phyloP scores from a whole-genome alignment of 1,139 yeast genomes.

The Nakaseomyces kungkrabaensis region DNA sequence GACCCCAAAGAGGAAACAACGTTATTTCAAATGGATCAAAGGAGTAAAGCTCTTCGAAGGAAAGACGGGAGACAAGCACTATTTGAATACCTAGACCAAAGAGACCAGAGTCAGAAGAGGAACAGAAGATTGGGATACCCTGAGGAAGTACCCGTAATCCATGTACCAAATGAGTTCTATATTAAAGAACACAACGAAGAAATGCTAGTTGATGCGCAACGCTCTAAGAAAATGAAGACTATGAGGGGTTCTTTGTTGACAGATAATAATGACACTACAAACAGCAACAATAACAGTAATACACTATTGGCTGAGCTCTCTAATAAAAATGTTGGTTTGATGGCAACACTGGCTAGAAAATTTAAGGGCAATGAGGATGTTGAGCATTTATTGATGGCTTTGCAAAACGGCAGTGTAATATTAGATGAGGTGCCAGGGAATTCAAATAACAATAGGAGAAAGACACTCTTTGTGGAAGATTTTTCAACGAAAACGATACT shows the following conservation, averaged over 20 bases:
- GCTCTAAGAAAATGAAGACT: conserved; percentile 10
- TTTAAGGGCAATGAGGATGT: conserved; percentile 18
- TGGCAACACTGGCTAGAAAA: conserved; percentile 17
- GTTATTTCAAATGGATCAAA: conserved; percentile 19
- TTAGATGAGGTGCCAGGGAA: conserved; percentile 13
- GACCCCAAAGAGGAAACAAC: conserved; percentile 24
- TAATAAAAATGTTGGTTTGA: conserved; percentile 11
- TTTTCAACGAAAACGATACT: conserved; percentile 23
- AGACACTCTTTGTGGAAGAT: conserved; percentile 28
- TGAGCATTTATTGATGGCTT: conserved; percentile 19
- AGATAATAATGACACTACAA: conserved; percentile 8
- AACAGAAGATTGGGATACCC: conserved; percentile 20
- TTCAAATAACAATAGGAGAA: conserved; percentile 14
- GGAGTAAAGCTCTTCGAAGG: conserved; percentile 18
- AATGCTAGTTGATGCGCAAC: conserved; percentile 6
- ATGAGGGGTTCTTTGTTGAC: conserved; percentile 15
- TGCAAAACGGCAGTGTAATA: conserved; percentile 27
- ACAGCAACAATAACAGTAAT: background rate
- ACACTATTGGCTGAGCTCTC: background rate
- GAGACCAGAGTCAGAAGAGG: conserved; percentile 19
- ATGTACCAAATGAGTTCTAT: conserved; percentile 26
- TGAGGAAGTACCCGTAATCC: conserved; percentile 24
- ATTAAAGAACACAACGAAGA: conserved; percentile 23
- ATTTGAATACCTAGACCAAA: conserved; percentile 21
- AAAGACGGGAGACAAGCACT: conserved; percentile 28